These are phyloP conservation scores for Kodamaea nitidulidarum DNA, from an alignment of 805 yeast species.

Conservation along the genomic window DNA sequence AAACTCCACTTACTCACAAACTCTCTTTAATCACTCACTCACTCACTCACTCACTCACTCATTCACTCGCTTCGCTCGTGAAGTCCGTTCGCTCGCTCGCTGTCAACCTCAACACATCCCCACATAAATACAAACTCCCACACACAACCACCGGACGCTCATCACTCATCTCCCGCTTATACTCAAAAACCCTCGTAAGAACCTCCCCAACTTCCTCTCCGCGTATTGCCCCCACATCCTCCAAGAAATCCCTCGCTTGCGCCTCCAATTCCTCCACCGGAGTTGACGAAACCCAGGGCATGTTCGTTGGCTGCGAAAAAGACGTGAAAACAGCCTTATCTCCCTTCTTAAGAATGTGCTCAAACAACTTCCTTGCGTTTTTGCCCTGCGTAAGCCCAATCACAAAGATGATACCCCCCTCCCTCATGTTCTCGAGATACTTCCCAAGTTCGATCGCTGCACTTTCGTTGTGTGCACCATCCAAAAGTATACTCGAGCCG, in stretches of 20 bases:
- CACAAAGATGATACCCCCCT: slow-evolving; percentile 49
- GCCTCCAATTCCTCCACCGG: slow-evolving; percentile 27
- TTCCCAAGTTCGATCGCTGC: slow-evolving; percentile 73
- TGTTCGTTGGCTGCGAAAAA: slow-evolving; percentile 72
- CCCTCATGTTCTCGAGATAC: slow-evolving; percentile 34
- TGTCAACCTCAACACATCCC: slow-evolving; percentile 26
- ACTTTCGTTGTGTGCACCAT: slow-evolving; percentile 90
- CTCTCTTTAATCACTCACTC: no score
- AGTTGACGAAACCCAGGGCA: slow-evolving; percentile 86
- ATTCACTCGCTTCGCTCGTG: no score
- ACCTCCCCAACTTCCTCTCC: slow-evolving; percentile 14
- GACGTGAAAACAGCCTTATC: slow-evolving; percentile 62
- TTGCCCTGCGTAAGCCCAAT: slow-evolving; percentile 78
- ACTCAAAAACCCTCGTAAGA: slow-evolving; percentile 11
- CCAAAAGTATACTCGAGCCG: slow-evolving; percentile 47
- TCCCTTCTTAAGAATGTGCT: slow-evolving; percentile 40
- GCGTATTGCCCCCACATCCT: slow-evolving; percentile 13
- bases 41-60: no score
- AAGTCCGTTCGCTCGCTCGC: no score
- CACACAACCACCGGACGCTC: slow-evolving; percentile 33
- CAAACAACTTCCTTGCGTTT: slow-evolving; percentile 47
- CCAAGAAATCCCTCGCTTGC: slow-evolving; percentile 22
- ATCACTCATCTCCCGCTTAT: slow-evolving; percentile 18
- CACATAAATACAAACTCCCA: slow-evolving; percentile 41
- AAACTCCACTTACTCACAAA: no score